These are phyloP conservation scores for Pythium diclinum DNA, from an alignment of 352 stramenopile genomes.

Conservation along the genomic window DNA sequence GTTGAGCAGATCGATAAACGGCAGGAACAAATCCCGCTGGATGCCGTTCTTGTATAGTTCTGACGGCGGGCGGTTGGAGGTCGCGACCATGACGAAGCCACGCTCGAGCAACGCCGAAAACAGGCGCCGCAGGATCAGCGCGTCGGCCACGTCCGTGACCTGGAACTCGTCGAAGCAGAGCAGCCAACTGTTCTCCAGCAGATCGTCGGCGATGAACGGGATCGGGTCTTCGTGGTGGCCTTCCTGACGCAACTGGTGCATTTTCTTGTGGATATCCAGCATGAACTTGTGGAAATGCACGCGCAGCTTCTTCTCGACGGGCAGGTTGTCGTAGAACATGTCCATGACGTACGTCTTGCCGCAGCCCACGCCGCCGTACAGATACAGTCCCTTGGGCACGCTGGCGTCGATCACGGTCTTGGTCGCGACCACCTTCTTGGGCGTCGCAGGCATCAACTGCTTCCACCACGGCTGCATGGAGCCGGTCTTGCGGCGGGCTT, in stretches of 20 bases:
- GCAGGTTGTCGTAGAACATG: constrained; percentile 91
- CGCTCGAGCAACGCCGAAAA: constrained; percentile 90
- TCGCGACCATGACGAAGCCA: constrained; percentile 95
- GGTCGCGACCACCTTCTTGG: constrained; percentile 6
- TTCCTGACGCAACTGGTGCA: constrained; percentile 92
- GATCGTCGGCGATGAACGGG: constrained; percentile 80
- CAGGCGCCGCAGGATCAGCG: constrained; percentile 92
- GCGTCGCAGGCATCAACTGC: constrained; percentile 10
- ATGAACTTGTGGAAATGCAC: constrained; percentile 99
- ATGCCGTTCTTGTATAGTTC: constrained; percentile 97
- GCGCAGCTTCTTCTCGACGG: constrained; percentile 73
- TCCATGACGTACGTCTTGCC: constrained; percentile 98
- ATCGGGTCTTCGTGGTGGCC: constrained; percentile 78
- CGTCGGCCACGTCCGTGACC: constrained; percentile 96
- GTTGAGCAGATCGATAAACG: constrained; percentile 94
- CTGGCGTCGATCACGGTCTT: constrained; percentile 5
- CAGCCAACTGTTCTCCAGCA: constrained; percentile 86
- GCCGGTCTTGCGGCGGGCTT: not conserved
- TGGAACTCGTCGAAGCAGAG: constrained; percentile 99
- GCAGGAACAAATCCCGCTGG: constrained; percentile 95
- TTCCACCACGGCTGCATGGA: constrained; percentile 37
- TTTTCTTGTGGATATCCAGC: constrained; percentile 93
- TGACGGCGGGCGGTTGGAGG: constrained; percentile 92
- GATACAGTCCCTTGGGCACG: constrained; percentile 93
- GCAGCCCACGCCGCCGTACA: constrained; percentile 94